Conservation (phyloP, 2,329 filamentous ascomycete genomes). For the Pseudogymnoascus verrucosus region DNA sequence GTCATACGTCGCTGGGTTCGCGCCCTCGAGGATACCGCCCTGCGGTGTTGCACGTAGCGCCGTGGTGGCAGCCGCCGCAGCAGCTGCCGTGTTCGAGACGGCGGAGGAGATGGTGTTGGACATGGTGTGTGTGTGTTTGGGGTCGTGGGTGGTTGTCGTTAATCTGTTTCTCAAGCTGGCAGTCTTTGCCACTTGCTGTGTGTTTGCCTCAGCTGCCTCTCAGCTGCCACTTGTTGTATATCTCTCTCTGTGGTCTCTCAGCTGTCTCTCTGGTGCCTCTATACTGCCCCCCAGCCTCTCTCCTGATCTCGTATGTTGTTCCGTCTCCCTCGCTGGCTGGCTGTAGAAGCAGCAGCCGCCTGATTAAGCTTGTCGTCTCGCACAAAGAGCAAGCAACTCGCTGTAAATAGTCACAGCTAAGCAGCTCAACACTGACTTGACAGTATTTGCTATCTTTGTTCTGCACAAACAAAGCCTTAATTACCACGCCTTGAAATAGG, state of each 20-base stretch:
- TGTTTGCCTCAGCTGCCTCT: not conserved
- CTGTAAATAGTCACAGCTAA: not conserved
- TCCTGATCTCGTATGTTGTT: not conserved
- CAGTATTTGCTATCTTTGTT: not conserved
- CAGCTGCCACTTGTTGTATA: not conserved
- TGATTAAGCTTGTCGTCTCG: not conserved
- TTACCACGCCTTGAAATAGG: not conserved
- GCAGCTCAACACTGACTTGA: not conserved
- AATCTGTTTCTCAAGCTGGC: not conserved
- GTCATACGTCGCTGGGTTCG: constrained; percentile 54
- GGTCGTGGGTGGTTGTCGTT: not conserved
- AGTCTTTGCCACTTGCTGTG: not conserved
- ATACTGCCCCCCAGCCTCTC: not conserved
- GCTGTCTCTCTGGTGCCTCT: not conserved
- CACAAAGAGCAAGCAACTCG: not conserved
- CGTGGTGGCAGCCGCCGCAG: not conserved
- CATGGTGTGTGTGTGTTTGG: not conserved
- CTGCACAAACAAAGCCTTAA: not conserved
- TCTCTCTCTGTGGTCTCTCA: not conserved
- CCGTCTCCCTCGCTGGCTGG: not conserved
- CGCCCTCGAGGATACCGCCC: constrained; percentile 56
- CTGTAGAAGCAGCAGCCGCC: not conserved
- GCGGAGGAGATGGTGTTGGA: constrained; percentile 3
- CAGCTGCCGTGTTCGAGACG: constrained; percentile 7
- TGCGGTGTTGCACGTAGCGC: constrained; percentile 33